phyloP scores from a whole-genome alignment of 2,329 filamentous ascomycete genomes.

The Aspergillus ruber region DNA sequence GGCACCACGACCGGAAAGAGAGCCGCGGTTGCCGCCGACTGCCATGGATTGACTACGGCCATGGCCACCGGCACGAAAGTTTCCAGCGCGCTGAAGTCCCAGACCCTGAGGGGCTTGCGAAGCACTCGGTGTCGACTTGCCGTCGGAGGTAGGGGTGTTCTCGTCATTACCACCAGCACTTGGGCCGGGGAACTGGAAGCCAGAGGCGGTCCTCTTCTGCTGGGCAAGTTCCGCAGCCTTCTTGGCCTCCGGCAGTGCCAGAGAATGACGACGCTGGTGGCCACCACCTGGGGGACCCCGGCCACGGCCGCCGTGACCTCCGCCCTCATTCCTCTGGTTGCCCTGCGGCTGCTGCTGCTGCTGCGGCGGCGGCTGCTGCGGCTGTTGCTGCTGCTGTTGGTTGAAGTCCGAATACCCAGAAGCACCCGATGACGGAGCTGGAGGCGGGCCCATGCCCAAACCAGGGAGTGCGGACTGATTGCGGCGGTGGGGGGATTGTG shows the following conservation, averaged over 20 bases:
- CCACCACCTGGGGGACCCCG: slow-evolving; percentile 65
- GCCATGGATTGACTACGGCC: slow-evolving; percentile 45
- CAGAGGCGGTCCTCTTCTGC: slow-evolving; percentile 89
- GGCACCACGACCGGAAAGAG: slow-evolving; percentile 56
- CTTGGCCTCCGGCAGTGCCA: slow-evolving; percentile 91
- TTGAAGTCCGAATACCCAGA: slow-evolving; percentile 83
- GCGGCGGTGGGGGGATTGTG: slow-evolving; percentile 84
- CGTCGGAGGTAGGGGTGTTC: slow-evolving; percentile 50
- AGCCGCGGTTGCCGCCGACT: slow-evolving; percentile 60
- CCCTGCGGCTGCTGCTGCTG: slow-evolving; percentile 33
- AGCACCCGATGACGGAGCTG: slow-evolving; percentile 82
- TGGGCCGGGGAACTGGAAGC: slow-evolving; percentile 88
- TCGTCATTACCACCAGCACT: slow-evolving; percentile 51
- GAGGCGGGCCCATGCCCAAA: slow-evolving; percentile 83
- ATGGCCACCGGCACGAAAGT: slow-evolving; percentile 76
- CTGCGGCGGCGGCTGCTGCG: slow-evolving; percentile 3
- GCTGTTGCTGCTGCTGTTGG: slow-evolving; percentile 39
- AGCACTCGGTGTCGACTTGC: slow-evolving; percentile 31
- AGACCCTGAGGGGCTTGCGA: slow-evolving; percentile 55
- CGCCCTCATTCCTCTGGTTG: slow-evolving; percentile 67
- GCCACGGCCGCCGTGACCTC: slow-evolving; percentile 64
- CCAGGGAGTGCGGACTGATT: slow-evolving; percentile 96
- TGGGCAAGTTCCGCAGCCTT: slow-evolving; percentile 95
- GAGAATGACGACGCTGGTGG: slow-evolving; percentile 88
- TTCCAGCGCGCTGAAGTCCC: slow-evolving; percentile 64